phyloP scores from a whole-genome alignment of 2,329 filamentous ascomycete species.

The Blastomyces gilchristii region DNA sequence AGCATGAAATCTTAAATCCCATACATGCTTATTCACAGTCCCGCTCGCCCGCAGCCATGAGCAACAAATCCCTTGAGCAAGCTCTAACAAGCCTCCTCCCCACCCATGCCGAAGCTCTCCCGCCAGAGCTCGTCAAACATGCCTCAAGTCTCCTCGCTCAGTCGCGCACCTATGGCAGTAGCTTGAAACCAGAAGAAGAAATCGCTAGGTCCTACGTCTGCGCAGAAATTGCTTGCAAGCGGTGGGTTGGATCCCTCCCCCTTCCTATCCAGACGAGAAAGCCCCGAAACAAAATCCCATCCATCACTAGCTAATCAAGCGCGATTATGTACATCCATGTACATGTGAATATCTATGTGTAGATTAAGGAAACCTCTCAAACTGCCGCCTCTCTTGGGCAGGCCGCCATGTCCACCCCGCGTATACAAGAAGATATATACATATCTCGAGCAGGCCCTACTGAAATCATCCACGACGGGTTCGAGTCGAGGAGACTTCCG shows the following conservation, averaged over 20 bases:
- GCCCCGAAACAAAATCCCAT: background rate
- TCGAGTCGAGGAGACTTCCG: constrained; percentile 25
- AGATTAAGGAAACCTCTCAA: constrained; percentile 67
- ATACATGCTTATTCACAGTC: background rate
- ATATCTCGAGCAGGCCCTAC: constrained; percentile 65
- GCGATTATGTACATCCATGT: too few relatives aligned
- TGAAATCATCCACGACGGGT: constrained; percentile 22
- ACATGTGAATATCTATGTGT: background rate
- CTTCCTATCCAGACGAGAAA: background rate
- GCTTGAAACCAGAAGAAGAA: constrained; percentile 75
- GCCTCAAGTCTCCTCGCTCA: constrained; percentile 67
- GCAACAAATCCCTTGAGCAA: constrained; percentile 58
- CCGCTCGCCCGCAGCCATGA: constrained; percentile 44
- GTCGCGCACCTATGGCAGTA: constrained; percentile 65
- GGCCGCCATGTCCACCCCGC: constrained; percentile 66
- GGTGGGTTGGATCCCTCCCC: constrained; percentile 39
- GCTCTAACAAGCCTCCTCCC: constrained; percentile 65
- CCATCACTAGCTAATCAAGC: background rate
- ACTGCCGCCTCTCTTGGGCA: constrained; percentile 63
- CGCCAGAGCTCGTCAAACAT: constrained; percentile 58
- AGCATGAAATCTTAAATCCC: background rate
- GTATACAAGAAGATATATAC: constrained; percentile 76
- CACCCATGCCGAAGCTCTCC: constrained; percentile 57
- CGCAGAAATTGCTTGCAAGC: constrained; percentile 79
- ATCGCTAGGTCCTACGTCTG: constrained; percentile 76